Evolutionary conservation across 2,329 filamentous ascomycete species (phyloP), one percentile per base, ranked within the genome.

Genomic region (Ambrosiella xylebori): DNA sequence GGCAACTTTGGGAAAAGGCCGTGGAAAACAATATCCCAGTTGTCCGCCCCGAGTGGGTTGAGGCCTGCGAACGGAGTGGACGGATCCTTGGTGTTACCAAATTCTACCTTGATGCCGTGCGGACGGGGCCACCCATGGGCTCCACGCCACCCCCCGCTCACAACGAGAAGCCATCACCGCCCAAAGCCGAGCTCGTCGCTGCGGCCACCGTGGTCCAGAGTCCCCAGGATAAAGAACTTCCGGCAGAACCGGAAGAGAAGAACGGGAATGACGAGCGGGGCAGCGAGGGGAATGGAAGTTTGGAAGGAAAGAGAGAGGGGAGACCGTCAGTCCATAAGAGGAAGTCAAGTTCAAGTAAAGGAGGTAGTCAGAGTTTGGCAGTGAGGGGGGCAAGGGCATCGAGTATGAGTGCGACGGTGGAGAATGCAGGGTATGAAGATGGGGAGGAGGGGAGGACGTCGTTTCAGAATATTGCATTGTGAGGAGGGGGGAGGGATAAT

Each of bases 1-100:
- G 93, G 38, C 78, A 86, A 55, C 79, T 85, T 11, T 98, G 93
- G 93, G 93, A 98, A 72, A 94, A 93, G 74, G 93, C 93, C 0
- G 84, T 91, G 37, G 91, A 97, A 74, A 94, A 90, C 80, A 98
- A 97, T 69, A 95, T 98, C 57, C 93, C 93, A 7, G 88, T 98
- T 9, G 93, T 98, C 19, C 81, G 93, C 44, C 93, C 93, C 17
- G 93, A 98, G 70, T 98, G 93, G 93, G 80, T 98, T 37, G 86
- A 95, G 65, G 91, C 89, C n/a, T 98, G 93, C 68, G 91, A 97
- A 71, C 80, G 86, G 63, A 90, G 88, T 69, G 91, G 91, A 50
- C 82, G 89, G 61, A 95, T 98, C 62, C 84, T 97, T 2, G 89
- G 91, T 54, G 93, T 97, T 37, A 84, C 93, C 64, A 90, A 90